Base-by-base conservation (phyloP, 257 asterid species). In the Solanum gracilifrons region DNA sequence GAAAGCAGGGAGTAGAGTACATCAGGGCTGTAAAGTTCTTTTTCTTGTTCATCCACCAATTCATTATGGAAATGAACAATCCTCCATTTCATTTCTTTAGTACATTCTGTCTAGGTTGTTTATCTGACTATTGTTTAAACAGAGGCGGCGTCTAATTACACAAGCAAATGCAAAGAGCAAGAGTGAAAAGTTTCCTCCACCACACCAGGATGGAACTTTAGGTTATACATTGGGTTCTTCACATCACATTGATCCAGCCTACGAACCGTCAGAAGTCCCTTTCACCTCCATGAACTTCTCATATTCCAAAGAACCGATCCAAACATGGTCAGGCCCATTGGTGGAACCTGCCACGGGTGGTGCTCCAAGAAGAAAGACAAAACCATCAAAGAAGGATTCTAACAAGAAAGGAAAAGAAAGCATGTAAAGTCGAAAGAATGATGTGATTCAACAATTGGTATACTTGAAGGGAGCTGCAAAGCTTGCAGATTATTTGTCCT, bases 111-210 rank as follows among this genome's bases (percentile, higher is more conserved):
- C 29, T 0, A 29, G 8, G 20, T 80, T 80, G 41, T 80, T 18
- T 74, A 74, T 7, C 68, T 46, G 27, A 46, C 64, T 43, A 3
- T 43, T 79, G 25, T 27, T 27, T 85, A 88, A 89, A 73, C 96
- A 95, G 98, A 92, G 94, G 89, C 94, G 95, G 15, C 92, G 98
- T 36, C 87, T 94, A 55, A 90, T 94, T n/a, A 90, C 96, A 55
- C 95, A 94, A 27, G 95, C 97, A 6, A 95, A 94, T 69, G 98
- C 98, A 29, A 93, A 94, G 94, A 95, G 98, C 95, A 94, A 93
- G 91, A 95, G 98, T 68, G 97, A 94, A 86, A 95, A 95, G 86
- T 95, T 95, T 83, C 98, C 98, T 73, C 98, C 98, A 10, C 98
- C 98, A 25, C 98, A 94, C 90, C 94, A 94, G 86, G 98, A 94